Base-by-base conservation (phyloP, 2,329 filamentous ascomycete species). In the Neoarthrinium moseri region DNA sequence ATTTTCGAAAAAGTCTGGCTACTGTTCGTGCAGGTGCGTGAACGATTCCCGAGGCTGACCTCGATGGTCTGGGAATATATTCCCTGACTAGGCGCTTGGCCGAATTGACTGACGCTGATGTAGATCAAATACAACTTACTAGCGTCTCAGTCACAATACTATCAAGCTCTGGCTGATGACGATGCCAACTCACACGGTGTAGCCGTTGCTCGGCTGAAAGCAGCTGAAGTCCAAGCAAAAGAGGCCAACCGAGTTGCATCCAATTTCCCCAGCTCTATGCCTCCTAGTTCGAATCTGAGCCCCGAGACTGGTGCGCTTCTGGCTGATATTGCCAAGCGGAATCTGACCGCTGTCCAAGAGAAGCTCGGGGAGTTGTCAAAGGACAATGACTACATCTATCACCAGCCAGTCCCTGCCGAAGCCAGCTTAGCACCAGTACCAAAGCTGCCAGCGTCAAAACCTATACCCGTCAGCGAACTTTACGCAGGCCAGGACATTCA, bases 341-440 rank as follows among this genome's bases (percentile, higher is more conserved):
- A 97, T 57, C 69, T 88, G 22, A 76, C 87, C 0, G 86, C 83
- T 24, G 86, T 96, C 3, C 87, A 95, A 62, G 87, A 92, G 51
- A 91, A 88, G 63, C 72, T 96, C 18, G 74, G 75, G 15, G 84
- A 89, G 50, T 77, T 91, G 40, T 77, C 80, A 55, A 96, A 95
- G 60, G 94, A 99, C 66, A 99, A 99, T 56, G 94, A 99, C 63
- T 97, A 94, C 66, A 96, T 99, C 63, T 99, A 99, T 62, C 94
- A 99, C 63, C 90, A 97, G 57, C 85, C 83, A 2, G 86, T 99
- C 2, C 92, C 94, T 0, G 84, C 86, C 8, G 91, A 96, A 65
- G 88, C 91, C 4, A 86, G 86, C 22, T 72, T 99, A 11, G 73
- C 89, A 1, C 79, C 86, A 1, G 91, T 99, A 39, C 80, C 91